Percentiles rank a stretch among this genome's conserved stretches.
These are phyloP conservation scores for Phytophthora pistaciae DNA, from an alignment of 352 stramenopile genomes.

Conservation along the genomic window DNA sequence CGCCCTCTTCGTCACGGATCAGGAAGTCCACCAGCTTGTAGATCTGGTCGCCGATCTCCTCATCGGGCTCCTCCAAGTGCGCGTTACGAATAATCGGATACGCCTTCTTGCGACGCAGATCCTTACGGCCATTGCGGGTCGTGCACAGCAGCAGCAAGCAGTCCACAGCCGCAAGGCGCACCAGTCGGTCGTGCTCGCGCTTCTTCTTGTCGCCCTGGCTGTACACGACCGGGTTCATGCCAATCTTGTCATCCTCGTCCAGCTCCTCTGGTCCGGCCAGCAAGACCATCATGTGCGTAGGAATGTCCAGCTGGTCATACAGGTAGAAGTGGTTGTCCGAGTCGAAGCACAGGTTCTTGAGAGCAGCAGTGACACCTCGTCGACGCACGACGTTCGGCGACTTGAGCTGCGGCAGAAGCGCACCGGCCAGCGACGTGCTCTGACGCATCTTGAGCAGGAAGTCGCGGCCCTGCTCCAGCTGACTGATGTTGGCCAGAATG, in stretches of 20 bases:
- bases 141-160: conserved; percentile 82
- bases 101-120: conserved; percentile 86
- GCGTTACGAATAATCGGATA: conserved; percentile 89
- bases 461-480: conserved; percentile 79
- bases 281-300: conserved; percentile 81
- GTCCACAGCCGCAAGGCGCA: conserved; percentile 79
- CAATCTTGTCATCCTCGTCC: conserved; percentile 81
- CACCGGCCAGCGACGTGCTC: conserved; percentile 68
- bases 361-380: conserved; percentile 66
- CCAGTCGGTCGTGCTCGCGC: conserved; percentile 76
- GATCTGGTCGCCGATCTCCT: conserved; percentile 88
- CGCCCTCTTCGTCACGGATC: conserved; percentile 88
- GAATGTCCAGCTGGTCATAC: conserved; percentile 87
- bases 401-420: conserved; percentile 78
- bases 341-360: conserved; percentile 91
- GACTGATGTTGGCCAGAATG: conserved; percentile 87
- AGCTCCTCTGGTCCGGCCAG: conserved; percentile 80
- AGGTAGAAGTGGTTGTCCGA: conserved; percentile 90
- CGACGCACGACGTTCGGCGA: conserved; percentile 87
- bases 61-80: conserved; percentile 81
- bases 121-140: conserved; percentile 79
- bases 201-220: conserved; percentile 85
- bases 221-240: conserved; percentile 84
- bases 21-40: conserved; percentile 92
- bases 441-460: conserved; percentile 83